phyloP scores from a whole-genome alignment of 352 stramenopile genomes.

The Phytopythium vexans region DNA sequence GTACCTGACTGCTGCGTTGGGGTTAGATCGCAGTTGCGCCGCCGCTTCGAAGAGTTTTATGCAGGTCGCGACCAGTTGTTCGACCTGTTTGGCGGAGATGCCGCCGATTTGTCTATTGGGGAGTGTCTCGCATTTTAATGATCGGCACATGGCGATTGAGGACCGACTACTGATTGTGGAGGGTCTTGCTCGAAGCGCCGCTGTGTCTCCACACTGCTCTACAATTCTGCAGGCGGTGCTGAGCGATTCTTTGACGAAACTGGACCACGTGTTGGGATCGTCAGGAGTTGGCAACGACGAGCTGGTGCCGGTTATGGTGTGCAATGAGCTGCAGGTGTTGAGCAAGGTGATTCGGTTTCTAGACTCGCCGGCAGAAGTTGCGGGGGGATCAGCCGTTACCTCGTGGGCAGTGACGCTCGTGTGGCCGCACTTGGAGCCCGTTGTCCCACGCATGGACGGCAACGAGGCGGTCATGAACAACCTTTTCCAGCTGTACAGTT shows the following conservation, averaged over 20 bases:
- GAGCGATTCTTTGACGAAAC: slow-evolving; percentile 36
- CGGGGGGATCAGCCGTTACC: slow-evolving; percentile 44
- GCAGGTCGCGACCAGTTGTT: slow-evolving; percentile 57
- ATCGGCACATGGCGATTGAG: slow-evolving; percentile 34
- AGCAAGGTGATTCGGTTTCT: slow-evolving; percentile 67
- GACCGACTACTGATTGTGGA: slow-evolving; percentile 67
- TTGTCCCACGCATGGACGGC: slow-evolving; percentile 32
- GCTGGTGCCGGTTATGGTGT: slow-evolving; percentile 19
- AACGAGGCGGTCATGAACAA: slow-evolving; percentile 48
- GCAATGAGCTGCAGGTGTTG: slow-evolving; percentile 63
- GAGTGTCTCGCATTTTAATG: slow-evolving; percentile 45
- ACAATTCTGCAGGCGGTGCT: slow-evolving; percentile 50
- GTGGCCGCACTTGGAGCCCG: slow-evolving; percentile 54
- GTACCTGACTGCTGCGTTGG: slow-evolving; percentile 53
- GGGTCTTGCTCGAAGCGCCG: slow-evolving; percentile 51
- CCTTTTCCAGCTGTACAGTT: slow-evolving; percentile 67
- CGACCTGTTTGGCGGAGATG: slow-evolving; percentile 41
- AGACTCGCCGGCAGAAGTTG: slow-evolving; percentile 48
- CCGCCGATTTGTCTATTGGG: slow-evolving; percentile 34
- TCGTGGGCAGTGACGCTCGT: slow-evolving; percentile 43
- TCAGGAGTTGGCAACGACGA: slow-evolving; percentile 12
- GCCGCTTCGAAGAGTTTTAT: slow-evolving; percentile 72
- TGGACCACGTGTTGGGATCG: slow-evolving; percentile 40
- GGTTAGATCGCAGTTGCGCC: slow-evolving; percentile 23
- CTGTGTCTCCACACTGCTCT: slow-evolving; percentile 41